Evolutionary conservation across 148 eudicot species (phyloP), one percentile per base, ranked within the genome.

Genomic region (Rhododendron henanense): DNA sequence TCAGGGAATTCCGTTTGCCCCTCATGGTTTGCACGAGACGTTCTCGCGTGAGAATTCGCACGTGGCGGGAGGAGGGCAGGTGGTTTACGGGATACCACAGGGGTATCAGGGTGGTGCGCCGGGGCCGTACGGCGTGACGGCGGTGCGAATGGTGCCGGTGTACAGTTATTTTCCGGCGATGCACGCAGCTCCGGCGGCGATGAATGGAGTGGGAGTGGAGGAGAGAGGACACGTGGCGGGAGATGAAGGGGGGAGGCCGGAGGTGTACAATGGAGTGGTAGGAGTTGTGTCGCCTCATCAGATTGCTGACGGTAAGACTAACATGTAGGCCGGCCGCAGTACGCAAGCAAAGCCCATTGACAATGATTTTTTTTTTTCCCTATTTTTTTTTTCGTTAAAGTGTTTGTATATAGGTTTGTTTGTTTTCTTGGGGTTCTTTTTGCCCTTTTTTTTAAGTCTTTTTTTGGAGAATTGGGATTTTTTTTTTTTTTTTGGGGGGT

Each of bases 31-130:
- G 45, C 45, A 6, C 45, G 45, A 2, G 23, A 16, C 59, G 18
- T 81, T 81, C 67, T 50, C 44, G 33, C 83, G 25, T 18, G 50
- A 59, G 74, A 55, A 39, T 57, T 69, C 75, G 75, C 83, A 63
- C 63, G 84, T 53, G 88, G 39, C 59, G 39, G 79, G 28, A 48
- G 33, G 47, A 4, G 85, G 80, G 35, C 44, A 63, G 44, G 71
- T 87, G 33, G 90, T 93, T 5, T 94, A 93, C 83, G 78, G 88
- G 80, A 71, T 93, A 45, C 94, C 89, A 13, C 16, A 15, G 87
- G 85, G 86, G 14, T 91, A 88, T 44, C 93, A 88, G 84, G 15
- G 85, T 88, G 84, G 91, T 90, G 80, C 51, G 85, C 41, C 84
- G 31, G 92, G 88, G 0, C 90, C 87, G 84, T 89, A 91, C 82